Evolutionary conservation across 192 early-diverging fungal species (phyloP).

Genomic region (Entomortierella lignicola): DNA sequence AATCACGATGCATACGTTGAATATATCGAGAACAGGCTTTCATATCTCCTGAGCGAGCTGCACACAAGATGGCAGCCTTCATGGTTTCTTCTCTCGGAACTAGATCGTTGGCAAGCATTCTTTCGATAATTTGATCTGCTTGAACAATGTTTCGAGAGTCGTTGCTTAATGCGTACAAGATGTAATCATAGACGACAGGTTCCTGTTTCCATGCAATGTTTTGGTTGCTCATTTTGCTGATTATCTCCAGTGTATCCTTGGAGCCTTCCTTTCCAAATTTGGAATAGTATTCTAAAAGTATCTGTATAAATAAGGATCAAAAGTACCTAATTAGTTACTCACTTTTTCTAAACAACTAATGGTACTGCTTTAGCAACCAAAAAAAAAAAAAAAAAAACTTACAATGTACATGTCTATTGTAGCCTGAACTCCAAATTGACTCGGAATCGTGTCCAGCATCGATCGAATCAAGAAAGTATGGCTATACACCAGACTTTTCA

Average conservation of each 20-base stretch:
- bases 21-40: conserved; percentile 32
- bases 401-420: conserved; percentile 34
- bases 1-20: conserved; percentile 33
- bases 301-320: neutral
- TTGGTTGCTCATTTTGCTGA: conserved; percentile 12
- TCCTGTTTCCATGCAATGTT: conserved; percentile 22
- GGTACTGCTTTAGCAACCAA: neutral
- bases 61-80: conserved; percentile 45
- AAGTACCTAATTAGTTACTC: neutral
- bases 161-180: conserved; percentile 30
- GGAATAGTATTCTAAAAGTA: conserved; percentile 25
- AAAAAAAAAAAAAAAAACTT: conserved; percentile 2
- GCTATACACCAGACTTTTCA: conserved; percentile 28
- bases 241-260: conserved; percentile 12
- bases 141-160: conserved; percentile 8
- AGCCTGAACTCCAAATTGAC: conserved; percentile 25
- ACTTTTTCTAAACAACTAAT: neutral
- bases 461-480: conserved; percentile 42
- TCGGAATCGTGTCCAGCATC: conserved; percentile 20
- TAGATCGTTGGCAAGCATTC: conserved; percentile 34
- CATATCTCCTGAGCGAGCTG: conserved; percentile 35
- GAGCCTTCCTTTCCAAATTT: conserved; percentile 17
- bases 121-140: conserved; percentile 20
- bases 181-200: conserved; percentile 29
- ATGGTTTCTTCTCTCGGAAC: conserved; percentile 36